Conservation (phyloP, 768 basidiomycete genomes). For the Kwoniella pini region DNA sequence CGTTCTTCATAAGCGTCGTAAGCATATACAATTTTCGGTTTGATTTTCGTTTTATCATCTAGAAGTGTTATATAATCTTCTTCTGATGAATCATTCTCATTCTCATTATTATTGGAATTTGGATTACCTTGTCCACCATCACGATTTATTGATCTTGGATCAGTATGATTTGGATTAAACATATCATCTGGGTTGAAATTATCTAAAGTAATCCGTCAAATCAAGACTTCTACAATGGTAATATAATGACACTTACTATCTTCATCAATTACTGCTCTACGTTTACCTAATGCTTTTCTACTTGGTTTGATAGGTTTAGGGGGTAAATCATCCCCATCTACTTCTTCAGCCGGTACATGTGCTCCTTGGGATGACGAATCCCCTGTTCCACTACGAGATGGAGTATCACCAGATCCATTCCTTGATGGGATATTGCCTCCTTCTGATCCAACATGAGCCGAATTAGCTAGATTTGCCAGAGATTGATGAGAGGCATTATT, state of each 20-base stretch:
- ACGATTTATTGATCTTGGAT: constrained; percentile 3
- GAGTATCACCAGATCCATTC: constrained; percentile 22
- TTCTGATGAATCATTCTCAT: constrained; percentile 24
- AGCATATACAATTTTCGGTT: constrained; percentile 67
- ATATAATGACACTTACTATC: constrained; percentile 58
- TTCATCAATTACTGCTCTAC: constrained; percentile 61
- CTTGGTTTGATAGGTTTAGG: constrained; percentile 65
- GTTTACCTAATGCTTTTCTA: constrained; percentile 85
- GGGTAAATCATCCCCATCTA: constrained; percentile 39
- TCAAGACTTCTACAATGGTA: too few species aligned
- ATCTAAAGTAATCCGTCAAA: too few species aligned
- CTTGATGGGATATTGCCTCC: constrained; percentile 3
- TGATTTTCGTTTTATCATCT: neutral
- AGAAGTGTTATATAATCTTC: constrained; percentile 3
- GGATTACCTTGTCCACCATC: constrained; percentile 19
- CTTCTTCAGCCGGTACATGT: constrained; percentile 7
- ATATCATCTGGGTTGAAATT: constrained; percentile 64
- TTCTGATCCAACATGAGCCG: constrained; percentile 1
- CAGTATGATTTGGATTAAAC: constrained; percentile 58
- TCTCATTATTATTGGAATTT: constrained; percentile 2
- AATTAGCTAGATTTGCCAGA: constrained; percentile 3
- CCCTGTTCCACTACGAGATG: constrained; percentile 16
- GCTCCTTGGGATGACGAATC: neutral
- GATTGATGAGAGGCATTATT: constrained; percentile 21
- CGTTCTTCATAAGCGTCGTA: constrained; percentile 87